Conservation (phyloP, 352 stramenopile species). For the Globisporangium ultimum region DNA sequence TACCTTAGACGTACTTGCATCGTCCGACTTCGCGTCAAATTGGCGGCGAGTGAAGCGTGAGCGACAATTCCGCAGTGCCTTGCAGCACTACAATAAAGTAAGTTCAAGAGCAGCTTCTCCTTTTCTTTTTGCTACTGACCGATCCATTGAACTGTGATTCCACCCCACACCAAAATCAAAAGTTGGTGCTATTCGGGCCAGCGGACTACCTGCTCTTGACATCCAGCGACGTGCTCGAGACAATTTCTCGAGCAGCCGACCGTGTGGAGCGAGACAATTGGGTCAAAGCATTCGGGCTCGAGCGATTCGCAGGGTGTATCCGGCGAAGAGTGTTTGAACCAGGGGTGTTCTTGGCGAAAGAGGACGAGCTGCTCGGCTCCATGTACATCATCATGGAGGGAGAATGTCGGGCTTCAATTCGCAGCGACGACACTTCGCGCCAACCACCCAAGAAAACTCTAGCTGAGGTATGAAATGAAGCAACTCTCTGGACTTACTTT, state of each 20-base stretch:
- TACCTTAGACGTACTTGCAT: slow-evolving; percentile 4
- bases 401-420: slow-evolving; percentile 34
- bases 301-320: slow-evolving; percentile 31
- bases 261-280: slow-evolving; percentile 22
- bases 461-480: slow-evolving; percentile 1
- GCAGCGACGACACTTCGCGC: not conserved
- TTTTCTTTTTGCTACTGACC: not conserved
- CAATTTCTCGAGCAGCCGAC: slow-evolving; percentile 22
- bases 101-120: not conserved
- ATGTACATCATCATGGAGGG: slow-evolving; percentile 39
- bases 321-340: slow-evolving; percentile 31
- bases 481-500: not conserved
- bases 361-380: slow-evolving; percentile 21
- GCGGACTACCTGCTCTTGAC: slow-evolving; percentile 41
- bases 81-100: slow-evolving; percentile 32
- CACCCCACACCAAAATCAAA: not conserved
- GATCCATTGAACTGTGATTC: not conserved
- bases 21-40: slow-evolving; percentile 15
- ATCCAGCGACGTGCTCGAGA: slow-evolving; percentile 30
- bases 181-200: slow-evolving; percentile 30
- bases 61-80: slow-evolving; percentile 23
- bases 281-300: slow-evolving; percentile 31
- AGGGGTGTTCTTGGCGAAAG: slow-evolving; percentile 22
- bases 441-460: slow-evolving; percentile 5
- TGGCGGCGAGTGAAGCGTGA: slow-evolving; percentile 39